Base-by-base conservation (phyloP, 139 green algal genomes). In the Haematococcus lacustris region DNA sequence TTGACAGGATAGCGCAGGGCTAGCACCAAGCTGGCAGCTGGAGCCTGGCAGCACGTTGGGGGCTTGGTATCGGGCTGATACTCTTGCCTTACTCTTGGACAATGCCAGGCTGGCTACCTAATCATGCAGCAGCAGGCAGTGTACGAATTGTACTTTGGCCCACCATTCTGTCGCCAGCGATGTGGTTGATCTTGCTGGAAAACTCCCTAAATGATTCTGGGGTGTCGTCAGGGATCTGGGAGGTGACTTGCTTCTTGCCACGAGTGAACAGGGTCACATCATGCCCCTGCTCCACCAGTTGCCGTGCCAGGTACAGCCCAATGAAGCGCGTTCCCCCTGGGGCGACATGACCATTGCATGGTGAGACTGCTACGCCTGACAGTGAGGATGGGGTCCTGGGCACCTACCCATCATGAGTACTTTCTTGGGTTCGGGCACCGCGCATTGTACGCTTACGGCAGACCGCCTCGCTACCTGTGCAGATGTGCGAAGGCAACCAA, bases 291-390 rank as follows among this genome's bases (percentile, higher is more conserved):
- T 94, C 87, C 0, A 98, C 80, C 32, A 98, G 90, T 82, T 91
- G 68, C 37, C 94, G 89, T 25, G 93, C 91, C 17, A 98, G 84
- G 82, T 98, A 98, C 3, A 96, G 71, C 40, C 94, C 94, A 71
- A 98, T 98, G 86, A 98, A 98, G 51, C 94, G 91, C 2, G 94
- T 97, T 79, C 94, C 94, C 71, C 93, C 93, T 91, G 78, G 13
- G 64, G 17, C 4, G n/a, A n/a, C n/a, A n/a, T n/a, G n/a, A n/a
- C n/a, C n/a, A n/a, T n/a, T n/a, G n/a, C n/a, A n/a, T n/a, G n/a
- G n/a, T n/a, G n/a, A n/a, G n/a, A n/a, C n/a, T n/a, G n/a, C n/a
- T n/a, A n/a, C n/a, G n/a, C n/a, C n/a, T n/a, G n/a, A n/a, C n/a
- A n/a, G n/a, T n/a, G n/a, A n/a, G n/a, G n/a, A n/a, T n/a, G n/a